Conservation (phyloP, 352 stramenopile species). For the Globisporangium irregulare region DNA sequence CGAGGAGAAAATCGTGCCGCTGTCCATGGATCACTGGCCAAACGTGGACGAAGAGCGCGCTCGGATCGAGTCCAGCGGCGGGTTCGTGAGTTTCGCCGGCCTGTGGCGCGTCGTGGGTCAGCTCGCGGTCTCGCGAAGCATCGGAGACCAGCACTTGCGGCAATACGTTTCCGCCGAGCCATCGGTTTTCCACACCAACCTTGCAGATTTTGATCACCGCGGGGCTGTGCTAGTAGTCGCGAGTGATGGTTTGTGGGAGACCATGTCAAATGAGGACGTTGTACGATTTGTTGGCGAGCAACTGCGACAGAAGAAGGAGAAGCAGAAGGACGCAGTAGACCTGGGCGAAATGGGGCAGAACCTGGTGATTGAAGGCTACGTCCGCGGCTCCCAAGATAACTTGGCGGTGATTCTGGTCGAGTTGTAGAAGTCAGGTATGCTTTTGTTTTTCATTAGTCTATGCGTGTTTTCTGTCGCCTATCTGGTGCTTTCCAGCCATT, state of each 20-base stretch:
- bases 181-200: constrained; percentile 49
- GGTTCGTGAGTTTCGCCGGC: constrained; percentile 65
- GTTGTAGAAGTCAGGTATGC: constrained; percentile 2
- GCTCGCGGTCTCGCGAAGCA: constrained; percentile 89
- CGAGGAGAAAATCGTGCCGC: constrained; percentile 11
- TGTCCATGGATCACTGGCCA: constrained; percentile 69
- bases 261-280: constrained; percentile 54
- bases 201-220: constrained; percentile 3
- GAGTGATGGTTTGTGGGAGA: constrained; percentile 79
- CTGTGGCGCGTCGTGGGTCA: constrained; percentile 88
- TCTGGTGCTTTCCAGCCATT: not conserved
- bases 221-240: constrained; percentile 47
- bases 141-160: constrained; percentile 88
- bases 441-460: not conserved
- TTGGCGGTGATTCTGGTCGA: constrained; percentile 79
- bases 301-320: constrained; percentile 16
- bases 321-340: constrained; percentile 21
- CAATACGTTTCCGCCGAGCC: constrained; percentile 82
- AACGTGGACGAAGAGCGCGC: constrained; percentile 41
- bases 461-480: not conserved
- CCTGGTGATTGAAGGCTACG: constrained; percentile 90
- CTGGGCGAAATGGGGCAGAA: constrained; percentile 76
- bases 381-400: constrained; percentile 95
- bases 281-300: constrained; percentile 42
- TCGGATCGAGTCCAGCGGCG: constrained; percentile 74